Evolutionary conservation across 73 alveolate genomes (phyloP), one percentile per base, ranked within the genome.

Genomic region (Paramecium primaurelia): DNA sequence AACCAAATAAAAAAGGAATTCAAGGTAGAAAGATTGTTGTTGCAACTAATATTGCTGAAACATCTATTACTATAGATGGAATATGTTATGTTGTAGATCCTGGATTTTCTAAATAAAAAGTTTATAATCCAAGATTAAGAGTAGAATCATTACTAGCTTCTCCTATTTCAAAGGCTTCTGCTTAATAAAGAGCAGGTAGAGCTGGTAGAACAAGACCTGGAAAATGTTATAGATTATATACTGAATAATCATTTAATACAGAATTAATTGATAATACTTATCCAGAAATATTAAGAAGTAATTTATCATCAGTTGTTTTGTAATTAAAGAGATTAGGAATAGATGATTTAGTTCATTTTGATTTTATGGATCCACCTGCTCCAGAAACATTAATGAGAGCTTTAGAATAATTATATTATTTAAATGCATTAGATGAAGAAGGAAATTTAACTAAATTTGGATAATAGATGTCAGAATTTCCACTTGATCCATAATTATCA

Each of bases 121-220:
- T 99, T 83, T 99, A 96, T 96, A 98, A 99, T 86, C 99, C 99
- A 6, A 93, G 99, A 95, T 94, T 98, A 26, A 96, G 99, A 92
- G 99, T 98, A 59, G 99, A 99, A 94, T 94, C 99, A 11, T 95
- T 99, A 30, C 96, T 99, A 90, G 99, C 98, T 4, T 95, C 99
- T 68, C 99, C 99, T 0, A 98, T 99, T 88, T 96, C 99, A 34
- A 97, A 98, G 94, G 99, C 99, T 25, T 95, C 98, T 86, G 99
- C 99, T 1, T 98, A 97, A 93, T 98, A 99, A 93, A 94, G 99
- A 94, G 99, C 99, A 22, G 99, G 99, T 47, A 95, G 99, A 87
- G 99, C 99, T 16, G 99, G 99, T 37, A 93, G 99, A 91, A 99
- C 99, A 20, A 94, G 98, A 83, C 99, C 99, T 11, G 99, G 99